Evolutionary conservation across 73 alveolate genomes (phyloP).

Genomic region (Loxodes magnus): DNA sequence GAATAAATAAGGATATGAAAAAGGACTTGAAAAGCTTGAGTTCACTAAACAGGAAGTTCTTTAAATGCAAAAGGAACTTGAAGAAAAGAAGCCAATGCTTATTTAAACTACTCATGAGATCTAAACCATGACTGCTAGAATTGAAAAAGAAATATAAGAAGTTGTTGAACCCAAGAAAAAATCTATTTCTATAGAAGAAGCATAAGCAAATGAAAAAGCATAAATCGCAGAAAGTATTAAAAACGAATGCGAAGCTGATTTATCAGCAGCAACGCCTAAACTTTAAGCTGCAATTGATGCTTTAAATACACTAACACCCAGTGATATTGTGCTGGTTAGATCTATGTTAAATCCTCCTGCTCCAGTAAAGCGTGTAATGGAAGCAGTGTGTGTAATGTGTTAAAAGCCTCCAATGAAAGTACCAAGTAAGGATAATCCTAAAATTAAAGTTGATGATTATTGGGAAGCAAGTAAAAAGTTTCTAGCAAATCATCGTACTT

Average conservation of each 20-base stretch:
- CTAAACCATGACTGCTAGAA: not conserved
- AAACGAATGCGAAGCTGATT: constrained; percentile 84
- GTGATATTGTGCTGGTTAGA: constrained; percentile 64
- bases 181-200: constrained; percentile 75
- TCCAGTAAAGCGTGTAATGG: constrained; percentile 68
- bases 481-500: constrained; percentile 44
- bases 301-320: constrained; percentile 70
- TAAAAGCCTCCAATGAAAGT: constrained; percentile 65
- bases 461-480: constrained; percentile 41
- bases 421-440: not conserved
- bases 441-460: constrained; percentile 2
- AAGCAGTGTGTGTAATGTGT: constrained; percentile 80
- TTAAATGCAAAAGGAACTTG: constrained; percentile 90
- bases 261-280: constrained; percentile 91
- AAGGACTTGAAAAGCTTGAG: constrained; percentile 82
- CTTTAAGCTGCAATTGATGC: constrained; percentile 94
- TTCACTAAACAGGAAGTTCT: constrained; percentile 90
- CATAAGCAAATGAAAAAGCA: constrained; percentile 74
- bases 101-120: constrained; percentile 10
- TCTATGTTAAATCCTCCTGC: constrained; percentile 67
- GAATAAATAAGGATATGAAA: constrained; percentile 36
- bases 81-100: constrained; percentile 89
- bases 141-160: not conserved
- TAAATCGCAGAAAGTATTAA: constrained; percentile 83
- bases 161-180: constrained; percentile 13